Evolutionary conservation across 2,329 filamentous ascomycete species (phyloP), one percentile per base, ranked within the genome.

Genomic region (Claviceps capensis): DNA sequence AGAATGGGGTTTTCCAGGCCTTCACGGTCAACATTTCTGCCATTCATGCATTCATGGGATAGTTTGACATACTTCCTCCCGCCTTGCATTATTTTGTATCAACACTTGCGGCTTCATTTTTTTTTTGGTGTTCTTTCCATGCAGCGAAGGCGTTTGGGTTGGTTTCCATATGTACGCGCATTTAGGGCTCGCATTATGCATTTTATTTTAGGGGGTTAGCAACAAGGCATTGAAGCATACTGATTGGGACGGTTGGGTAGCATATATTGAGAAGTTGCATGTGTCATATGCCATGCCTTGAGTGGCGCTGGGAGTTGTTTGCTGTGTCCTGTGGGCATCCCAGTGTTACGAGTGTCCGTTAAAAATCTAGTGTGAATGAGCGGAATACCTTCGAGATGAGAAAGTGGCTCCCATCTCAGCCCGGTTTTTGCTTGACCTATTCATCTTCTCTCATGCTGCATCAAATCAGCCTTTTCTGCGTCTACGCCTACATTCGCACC

Each of bases 141-240:
- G 62, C 59, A 66, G 65, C 63, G 62, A 62, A 57, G 65, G 65
- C 67, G 65, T 67, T 67, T 57, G 36, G 55, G 55, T 57, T 56
- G 58, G 58, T 57, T 43, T n/a, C 17, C 38, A 52, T 5, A 43
- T 43, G 41, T 14, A n/a, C 38, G n/a, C n/a, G 14, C 38, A 40
- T 40, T 40, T 40, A 34, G 30, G 30, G 11, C 30, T 34, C 30
- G 30, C 9, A 34, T 34, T 11, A 34, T 34, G 30, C 30, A 34
- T 34, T 34, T 34, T 4, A 11, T 34, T 34, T 34, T 11, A 8
- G 9, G 30, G 30, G 30, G 30, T 11, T 34, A 11, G 30, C 30
- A 34, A 34, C 9, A 4, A 34, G 9, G 30, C 9, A 4, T 34
- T 34, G 9, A 34, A 34, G 30, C 30, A 11, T 34, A 19, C 23